These are phyloP conservation scores for Suillus ampliporus DNA, from an alignment of 768 basidiomycete species.

Conservation along the genomic window DNA sequence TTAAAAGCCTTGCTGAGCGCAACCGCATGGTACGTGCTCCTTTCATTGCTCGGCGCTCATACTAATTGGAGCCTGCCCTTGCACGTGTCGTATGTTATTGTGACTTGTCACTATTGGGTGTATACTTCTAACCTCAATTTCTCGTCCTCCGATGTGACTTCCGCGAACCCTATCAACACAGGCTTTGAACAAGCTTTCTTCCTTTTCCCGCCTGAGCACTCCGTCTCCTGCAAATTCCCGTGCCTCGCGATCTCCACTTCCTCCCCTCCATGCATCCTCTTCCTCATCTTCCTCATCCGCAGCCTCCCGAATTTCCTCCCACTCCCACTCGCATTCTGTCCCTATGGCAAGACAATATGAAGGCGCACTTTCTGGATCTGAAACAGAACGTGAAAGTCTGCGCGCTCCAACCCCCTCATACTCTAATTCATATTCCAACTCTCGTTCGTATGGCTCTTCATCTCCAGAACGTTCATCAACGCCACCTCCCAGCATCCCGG, in stretches of 20 bases:
- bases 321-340: conserved; percentile 36
- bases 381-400: conserved; percentile 76
- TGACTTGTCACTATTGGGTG: conserved; percentile 11
- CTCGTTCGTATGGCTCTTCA: conserved; percentile 39
- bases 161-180: no score
- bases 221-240: conserved; percentile 53
- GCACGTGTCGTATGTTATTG: conserved; percentile 37
- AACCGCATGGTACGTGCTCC: conserved; percentile 67
- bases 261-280: conserved; percentile 36
- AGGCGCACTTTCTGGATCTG: conserved; percentile 69
- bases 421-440: conserved; percentile 35
- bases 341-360: conserved; percentile 35
- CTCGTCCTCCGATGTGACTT: background rate
- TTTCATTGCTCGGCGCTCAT: conserved; percentile 24
- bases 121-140: conserved; percentile 15
- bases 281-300: conserved; percentile 43
- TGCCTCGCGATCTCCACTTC: conserved; percentile 45
- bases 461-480: conserved; percentile 46
- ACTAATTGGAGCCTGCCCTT: conserved; percentile 28
- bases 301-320: conserved; percentile 42
- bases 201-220: conserved; percentile 58
- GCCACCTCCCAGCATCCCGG: conserved; percentile 35
- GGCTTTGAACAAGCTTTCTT: conserved; percentile 74
- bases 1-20: conserved; percentile 70
- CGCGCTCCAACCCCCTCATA: conserved; percentile 39